Base-by-base conservation (phyloP, 768 basidiomycete species). In the Serendipita vermifera region DNA sequence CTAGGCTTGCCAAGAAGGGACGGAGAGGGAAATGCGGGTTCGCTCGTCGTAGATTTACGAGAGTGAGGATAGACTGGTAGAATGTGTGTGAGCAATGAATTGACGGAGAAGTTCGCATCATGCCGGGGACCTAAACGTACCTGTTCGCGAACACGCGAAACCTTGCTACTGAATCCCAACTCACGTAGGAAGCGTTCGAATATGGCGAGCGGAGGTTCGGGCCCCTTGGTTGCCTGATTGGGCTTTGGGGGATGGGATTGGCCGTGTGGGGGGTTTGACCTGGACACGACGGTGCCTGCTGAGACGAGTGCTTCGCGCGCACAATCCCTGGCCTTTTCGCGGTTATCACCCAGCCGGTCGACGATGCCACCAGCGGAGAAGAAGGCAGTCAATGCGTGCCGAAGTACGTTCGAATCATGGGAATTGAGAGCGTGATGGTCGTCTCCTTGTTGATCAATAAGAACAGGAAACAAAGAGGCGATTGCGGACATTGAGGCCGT, bases 91-190 rank as follows among this genome's bases (percentile, higher is more conserved):
- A 38, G 35, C 9, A 48, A 22, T 15, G 6, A 32, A 54, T 76
- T 77, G 7, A 59, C 31, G 35, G 17, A 56, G 22, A 43, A 51
- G 22, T 55, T 32, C 27, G 40, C 38, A 24, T 27, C 15, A 63
- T 26, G n/a, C 26, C 15, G 22, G 46, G 39, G 14, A 24, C 5
- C 20, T 41, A n/a, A 11, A 69, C 80, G 62, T 65, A 85, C 88
- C 77, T 91, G 90, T 68, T 94, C 90, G 55, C 85, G 75, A 33
- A 88, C 82, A 68, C 84, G 83, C 80, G 84, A 84, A 5, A 84
- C 83, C 72, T 92, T 93, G 69, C 86, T 89, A 38, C 70, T 71
- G 35, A 93, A 67, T 2, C 85, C 91, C 4, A 65, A 72, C 62
- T 93, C 91, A 62, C 76, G 78, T 59, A 93, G 55, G 61, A 77